phyloP scores from a whole-genome alignment of 75 land plant genomes.

The Sequoiadendron giganteum region DNA sequence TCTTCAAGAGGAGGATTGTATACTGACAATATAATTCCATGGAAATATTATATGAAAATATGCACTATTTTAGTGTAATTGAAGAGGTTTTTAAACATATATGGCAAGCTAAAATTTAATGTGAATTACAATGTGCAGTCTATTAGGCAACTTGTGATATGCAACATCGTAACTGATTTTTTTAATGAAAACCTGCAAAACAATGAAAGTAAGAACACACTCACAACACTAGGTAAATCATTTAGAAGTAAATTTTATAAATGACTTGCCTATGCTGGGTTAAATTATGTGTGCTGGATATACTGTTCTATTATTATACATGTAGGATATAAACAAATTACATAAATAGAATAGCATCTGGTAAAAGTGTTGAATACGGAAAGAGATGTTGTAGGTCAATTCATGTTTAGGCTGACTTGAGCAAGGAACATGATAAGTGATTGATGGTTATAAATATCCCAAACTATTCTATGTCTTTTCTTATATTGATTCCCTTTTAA shows the following conservation, averaged over 20 bases:
- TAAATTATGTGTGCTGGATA: background rate
- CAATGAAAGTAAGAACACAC: background rate
- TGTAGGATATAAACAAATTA: background rate
- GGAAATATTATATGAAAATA: background rate
- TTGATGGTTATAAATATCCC: too few relatives aligned
- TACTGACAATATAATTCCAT: too few relatives aligned
- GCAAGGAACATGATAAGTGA: background rate
- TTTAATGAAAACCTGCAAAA: background rate
- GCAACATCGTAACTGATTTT: background rate
- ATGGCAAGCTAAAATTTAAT: background rate
- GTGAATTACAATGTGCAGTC: background rate
- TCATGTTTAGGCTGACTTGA: background rate
- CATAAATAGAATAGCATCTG: background rate
- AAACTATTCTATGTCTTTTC: too few relatives aligned
- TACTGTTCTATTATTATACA: background rate
- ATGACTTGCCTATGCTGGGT: background rate
- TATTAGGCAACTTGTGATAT: background rate
- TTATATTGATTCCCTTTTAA: too few relatives aligned
- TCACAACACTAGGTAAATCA: background rate
- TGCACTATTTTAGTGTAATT: background rate
- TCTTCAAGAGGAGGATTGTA: background rate
- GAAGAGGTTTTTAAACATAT: background rate
- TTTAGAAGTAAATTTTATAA: too few relatives aligned
- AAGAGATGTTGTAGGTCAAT: background rate
- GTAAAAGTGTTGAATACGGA: background rate